These are phyloP conservation scores for Pseudofabraea citricarpa DNA, from an alignment of 2,329 filamentous ascomycete species.

Conservation along the genomic window DNA sequence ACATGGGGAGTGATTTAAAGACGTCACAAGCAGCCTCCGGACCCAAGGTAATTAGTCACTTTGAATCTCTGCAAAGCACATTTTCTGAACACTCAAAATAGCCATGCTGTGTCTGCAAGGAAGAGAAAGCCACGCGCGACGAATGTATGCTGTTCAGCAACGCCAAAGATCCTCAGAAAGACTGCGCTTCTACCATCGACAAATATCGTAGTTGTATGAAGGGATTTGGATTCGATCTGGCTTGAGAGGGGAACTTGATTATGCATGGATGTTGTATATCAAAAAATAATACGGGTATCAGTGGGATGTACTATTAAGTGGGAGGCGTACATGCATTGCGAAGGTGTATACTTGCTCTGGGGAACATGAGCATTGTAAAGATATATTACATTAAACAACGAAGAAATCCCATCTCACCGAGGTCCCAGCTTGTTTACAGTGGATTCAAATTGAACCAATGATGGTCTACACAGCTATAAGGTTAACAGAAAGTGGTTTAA, in stretches of 20 bases:
- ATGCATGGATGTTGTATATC: slow-evolving; percentile 6
- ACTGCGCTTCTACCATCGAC: slow-evolving; percentile 78
- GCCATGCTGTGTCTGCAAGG: slow-evolving; percentile 97
- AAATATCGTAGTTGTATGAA: slow-evolving; percentile 91
- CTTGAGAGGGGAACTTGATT: slow-evolving; percentile 14
- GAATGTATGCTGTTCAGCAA: slow-evolving; percentile 99
- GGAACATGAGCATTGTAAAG: too few species aligned
- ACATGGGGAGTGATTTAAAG: too few species aligned
- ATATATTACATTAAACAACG: too few species aligned
- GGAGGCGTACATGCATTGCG: too few species aligned
- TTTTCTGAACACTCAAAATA: slow-evolving; percentile 33
- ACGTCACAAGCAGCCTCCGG: too few species aligned
- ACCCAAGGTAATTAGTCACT: slow-evolving; percentile 19
- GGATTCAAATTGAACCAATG: too few species aligned
- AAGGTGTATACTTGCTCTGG: too few species aligned
- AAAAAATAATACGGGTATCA: slow-evolving; percentile 8
- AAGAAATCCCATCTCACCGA: too few species aligned
- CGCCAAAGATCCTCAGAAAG: slow-evolving; percentile 72
- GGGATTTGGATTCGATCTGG: slow-evolving; percentile 76
- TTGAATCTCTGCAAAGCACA: neutral
- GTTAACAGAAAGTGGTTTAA: too few species aligned
- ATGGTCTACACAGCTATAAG: too few species aligned
- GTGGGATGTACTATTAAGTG: neutral
- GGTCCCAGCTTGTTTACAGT: too few species aligned
- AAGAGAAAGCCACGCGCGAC: slow-evolving; percentile 87